Conservation (phyloP, 139 green algal species). For the Coelastrella sp. region DNA sequence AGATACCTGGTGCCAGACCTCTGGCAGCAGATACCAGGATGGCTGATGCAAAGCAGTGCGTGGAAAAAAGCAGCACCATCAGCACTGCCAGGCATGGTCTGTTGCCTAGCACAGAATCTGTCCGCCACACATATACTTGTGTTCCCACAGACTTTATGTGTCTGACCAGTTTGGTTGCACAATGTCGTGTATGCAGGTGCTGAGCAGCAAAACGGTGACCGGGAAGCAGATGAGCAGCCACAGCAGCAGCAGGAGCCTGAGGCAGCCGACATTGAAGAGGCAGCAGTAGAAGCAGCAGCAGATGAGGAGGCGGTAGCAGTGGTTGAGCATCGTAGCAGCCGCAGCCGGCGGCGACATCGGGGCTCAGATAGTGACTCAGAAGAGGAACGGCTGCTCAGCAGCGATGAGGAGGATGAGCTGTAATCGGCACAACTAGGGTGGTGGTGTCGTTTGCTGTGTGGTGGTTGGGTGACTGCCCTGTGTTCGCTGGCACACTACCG, state of each 20-base stretch:
- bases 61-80: too few relatives aligned
- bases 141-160: neutral
- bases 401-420: slow-evolving; percentile 22
- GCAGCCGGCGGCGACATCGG: neutral
- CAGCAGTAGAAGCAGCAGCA: neutral
- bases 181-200: neutral
- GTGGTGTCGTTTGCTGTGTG: too few relatives aligned
- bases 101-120: too few relatives aligned
- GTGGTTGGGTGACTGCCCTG: too few relatives aligned
- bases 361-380: slow-evolving; percentile 16
- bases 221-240: neutral
- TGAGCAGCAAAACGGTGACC: neutral
- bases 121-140: neutral
- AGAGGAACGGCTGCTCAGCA: slow-evolving; percentile 27
- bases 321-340: slow-evolving; percentile 2
- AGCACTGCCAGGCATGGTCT: too few relatives aligned
- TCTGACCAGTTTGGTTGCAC: neutral
- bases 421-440: neutral
- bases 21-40: too few relatives aligned
- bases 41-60: too few relatives aligned
- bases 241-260: slow-evolving; percentile 33
- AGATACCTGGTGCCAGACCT: too few relatives aligned
- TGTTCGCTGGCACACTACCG: too few relatives aligned
- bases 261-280: neutral
- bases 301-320: neutral